Evolutionary conservation across 768 basidiomycete genomes (phyloP), one percentile per base, ranked within the genome.

Genomic region (Pleurotus tuber-regium): DNA sequence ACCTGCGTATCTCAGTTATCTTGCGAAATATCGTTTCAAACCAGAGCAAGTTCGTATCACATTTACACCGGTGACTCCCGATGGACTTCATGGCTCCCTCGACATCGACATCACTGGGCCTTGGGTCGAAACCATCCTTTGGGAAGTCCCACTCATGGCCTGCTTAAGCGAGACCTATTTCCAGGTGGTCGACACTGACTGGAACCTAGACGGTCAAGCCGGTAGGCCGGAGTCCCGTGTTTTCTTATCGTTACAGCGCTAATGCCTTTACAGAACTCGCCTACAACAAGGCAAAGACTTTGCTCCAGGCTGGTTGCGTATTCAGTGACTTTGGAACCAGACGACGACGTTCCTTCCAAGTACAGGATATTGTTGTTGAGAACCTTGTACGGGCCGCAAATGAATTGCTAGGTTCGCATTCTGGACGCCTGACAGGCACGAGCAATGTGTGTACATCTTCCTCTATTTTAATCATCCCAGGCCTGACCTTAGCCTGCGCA

Each of bases 131-230:
- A 79, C 89, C 5, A 96, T 98, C 52, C 71, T 97, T 23, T 99
- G 96, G 85, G 97, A 98, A 70, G 93, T 98, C 1, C 95, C 93
- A 1, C 71, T 98, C 44, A 94, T 98, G 92, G 85, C 93, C 11
- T 84, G 84, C 56, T 72, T 99, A 44, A 92, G 90, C 61, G 93
- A 99, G 65, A 82, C 84, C 16, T 96, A 92, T 70, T 99, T 96
- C 70, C 75, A 69, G 16, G 76, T 77, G 14, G 85, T 82, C 30
- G 79, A 80, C 58, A 87, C 75, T 1, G 86, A 95, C 60, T 99
- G 96, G 96, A 79, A 67, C 50, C 84, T 93, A 55, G 82, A 86
- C n/a, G 83, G 84, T 4, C 92, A 93, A 67, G 74, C 80, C 68
- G 86, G 93, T 90, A 54, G 33, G 64, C 49, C 50, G 51, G 29